Conservation (phyloP, 768 basidiomycete genomes). For the Hemileccinum impolitum region DNA sequence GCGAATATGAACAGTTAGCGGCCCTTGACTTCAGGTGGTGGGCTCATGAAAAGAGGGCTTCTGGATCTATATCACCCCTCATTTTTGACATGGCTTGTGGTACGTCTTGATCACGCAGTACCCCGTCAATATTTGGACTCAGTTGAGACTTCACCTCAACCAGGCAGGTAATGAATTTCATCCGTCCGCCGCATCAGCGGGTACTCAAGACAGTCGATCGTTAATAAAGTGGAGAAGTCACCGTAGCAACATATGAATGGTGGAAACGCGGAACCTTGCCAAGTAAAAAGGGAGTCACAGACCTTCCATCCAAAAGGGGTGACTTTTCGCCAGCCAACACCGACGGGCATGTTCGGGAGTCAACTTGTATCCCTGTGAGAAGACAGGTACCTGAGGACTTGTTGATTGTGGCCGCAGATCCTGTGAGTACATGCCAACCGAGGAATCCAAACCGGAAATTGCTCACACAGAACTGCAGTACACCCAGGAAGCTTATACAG, state of each 20-base stretch:
- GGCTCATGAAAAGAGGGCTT: slow-evolving; percentile 12
- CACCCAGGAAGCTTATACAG: slow-evolving; percentile 55
- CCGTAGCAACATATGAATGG: slow-evolving; percentile 60
- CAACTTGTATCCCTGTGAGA: neutral
- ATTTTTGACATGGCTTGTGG: slow-evolving; percentile 31
- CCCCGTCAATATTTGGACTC: neutral
- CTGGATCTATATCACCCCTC: slow-evolving; percentile 17
- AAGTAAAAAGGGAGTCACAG: slow-evolving; percentile 3
- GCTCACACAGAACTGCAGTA: slow-evolving; percentile 39
- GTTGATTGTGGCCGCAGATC: slow-evolving; percentile 24
- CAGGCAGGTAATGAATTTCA: slow-evolving; percentile 23
- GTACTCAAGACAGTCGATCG: neutral
- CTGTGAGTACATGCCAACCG: slow-evolving; percentile 12
- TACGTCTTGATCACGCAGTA: slow-evolving; percentile 8
- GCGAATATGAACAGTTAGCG: slow-evolving; percentile 1
- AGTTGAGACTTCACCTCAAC: neutral
- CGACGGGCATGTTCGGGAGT: neutral
- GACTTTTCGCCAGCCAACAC: neutral
- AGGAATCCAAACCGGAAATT: slow-evolving; percentile 1
- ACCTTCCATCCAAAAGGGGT: neutral
- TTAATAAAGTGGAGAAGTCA: slow-evolving; percentile 57
- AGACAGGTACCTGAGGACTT: slow-evolving; percentile 16
- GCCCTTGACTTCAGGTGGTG: slow-evolving; percentile 25
- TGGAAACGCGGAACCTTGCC: slow-evolving; percentile 37
- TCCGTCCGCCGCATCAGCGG: slow-evolving; percentile 22